Conservation (phyloP, 2,329 filamentous ascomycete genomes). For the Fonsecaea erecta region DNA sequence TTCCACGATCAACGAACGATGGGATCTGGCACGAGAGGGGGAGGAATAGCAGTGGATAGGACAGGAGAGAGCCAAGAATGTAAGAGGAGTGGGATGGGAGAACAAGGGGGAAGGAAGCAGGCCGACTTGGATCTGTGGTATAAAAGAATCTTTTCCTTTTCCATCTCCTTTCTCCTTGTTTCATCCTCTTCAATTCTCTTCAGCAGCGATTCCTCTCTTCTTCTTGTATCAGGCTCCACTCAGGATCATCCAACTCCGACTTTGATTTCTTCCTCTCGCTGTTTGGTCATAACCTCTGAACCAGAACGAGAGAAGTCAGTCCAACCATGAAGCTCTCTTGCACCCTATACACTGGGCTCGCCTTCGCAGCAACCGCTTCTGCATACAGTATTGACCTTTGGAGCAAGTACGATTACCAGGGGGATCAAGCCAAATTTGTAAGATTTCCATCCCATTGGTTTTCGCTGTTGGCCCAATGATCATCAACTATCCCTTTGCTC, state of each 20-base stretch:
- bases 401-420: constrained; percentile 21
- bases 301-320: background rate
- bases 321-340: constrained; percentile 31
- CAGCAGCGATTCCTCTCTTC: background rate
- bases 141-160: background rate
- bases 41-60: too few species aligned
- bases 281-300: background rate
- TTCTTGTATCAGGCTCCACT: background rate
- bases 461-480: background rate
- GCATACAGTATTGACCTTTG: constrained; percentile 18
- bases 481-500: background rate
- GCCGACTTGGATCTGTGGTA: background rate
- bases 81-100: background rate
- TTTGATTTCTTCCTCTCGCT: background rate
- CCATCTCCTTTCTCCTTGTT: background rate
- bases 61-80: background rate
- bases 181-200: background rate
- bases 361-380: background rate
- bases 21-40: too few species aligned
- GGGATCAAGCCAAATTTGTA: constrained; percentile 18
- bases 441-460: background rate
- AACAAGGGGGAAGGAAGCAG: background rate
- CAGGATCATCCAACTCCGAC: background rate
- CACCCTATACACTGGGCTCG: background rate
- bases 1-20: too few species aligned